Base-by-base conservation (phyloP, 176 grass and related monocot genomes). In the Ensete glaucum region DNA sequence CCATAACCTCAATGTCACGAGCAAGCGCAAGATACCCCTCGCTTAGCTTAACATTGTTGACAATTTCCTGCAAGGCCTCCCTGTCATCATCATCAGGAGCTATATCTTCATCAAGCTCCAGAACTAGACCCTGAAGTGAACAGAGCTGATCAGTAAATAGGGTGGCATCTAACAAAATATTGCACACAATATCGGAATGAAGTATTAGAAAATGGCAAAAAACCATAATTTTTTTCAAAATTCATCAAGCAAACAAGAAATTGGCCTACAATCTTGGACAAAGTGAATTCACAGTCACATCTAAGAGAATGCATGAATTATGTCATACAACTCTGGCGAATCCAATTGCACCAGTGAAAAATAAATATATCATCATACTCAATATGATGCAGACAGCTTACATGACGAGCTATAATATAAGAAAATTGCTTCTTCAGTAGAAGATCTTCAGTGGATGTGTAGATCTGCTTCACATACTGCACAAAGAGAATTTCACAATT, bases 1-100 rank as follows among this genome's bases (percentile, higher is more conserved):
- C 95, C 95, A 99, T 99, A 62, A 99, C 95, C 76, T 99, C 95
- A 77, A 99, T 91, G 78, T 99, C 95, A 9, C 90, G 88, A 77
- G 95, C 95, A 85, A 99, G 95, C 73, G 90, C 88, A 63, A 94
- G 86, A 71, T 99, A 94, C 14, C 91, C 95, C 70, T 94, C 90
- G 67, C 88, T 94, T 72, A 99, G 50, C 67, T 87, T 99, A 53
- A 76, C 82, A 85, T 99, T 99, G 55, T 99, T 99, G 67, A 91
- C 78, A 70, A 94, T 91, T 57, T 99, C 90, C 77, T 99, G 90
- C 81, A 99, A 82, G 56, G 70, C 34, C 51, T 99, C 95, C 73
- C 86, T 94, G 22, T 94, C 95, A 86, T 89, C 87, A 50, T 94
- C 90, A 86, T 94, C 88, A 43, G 88, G 78, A 81, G 86, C 81